These are phyloP conservation scores for Hysterangium stoloniferum DNA, from an alignment of 768 basidiomycete species.

Conservation along the genomic window DNA sequence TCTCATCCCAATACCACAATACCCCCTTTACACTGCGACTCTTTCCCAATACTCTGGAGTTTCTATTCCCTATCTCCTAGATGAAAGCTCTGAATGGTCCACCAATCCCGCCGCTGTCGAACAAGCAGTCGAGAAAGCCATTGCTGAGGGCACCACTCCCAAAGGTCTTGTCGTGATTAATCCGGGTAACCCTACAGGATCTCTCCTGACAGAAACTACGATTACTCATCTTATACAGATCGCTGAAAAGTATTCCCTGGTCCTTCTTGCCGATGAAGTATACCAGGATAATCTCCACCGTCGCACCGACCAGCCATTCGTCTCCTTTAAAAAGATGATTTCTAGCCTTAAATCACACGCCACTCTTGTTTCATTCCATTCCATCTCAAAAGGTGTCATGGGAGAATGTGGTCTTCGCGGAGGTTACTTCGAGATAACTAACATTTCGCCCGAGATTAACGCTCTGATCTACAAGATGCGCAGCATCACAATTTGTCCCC, in stretches of 20 bases:
- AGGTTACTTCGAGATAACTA: slow-evolving; percentile 91
- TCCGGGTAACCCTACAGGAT: slow-evolving; percentile 96
- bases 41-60: slow-evolving; percentile 80
- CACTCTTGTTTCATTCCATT: slow-evolving; percentile 92
- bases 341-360: slow-evolving; percentile 57
- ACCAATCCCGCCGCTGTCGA: slow-evolving; percentile 65
- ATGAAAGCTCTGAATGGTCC: slow-evolving; percentile 77
- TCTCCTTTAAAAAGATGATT: slow-evolving; percentile 89
- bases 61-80: slow-evolving; percentile 81
- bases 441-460: slow-evolving; percentile 67
- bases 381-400: slow-evolving; percentile 91
- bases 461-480: slow-evolving; percentile 97
- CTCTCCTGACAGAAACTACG: slow-evolving; percentile 62
- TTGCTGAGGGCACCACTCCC: slow-evolving; percentile 49
- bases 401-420: slow-evolving; percentile 98
- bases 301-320: slow-evolving; percentile 61
- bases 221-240: slow-evolving; percentile 73
- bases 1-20: slow-evolving; percentile 96
- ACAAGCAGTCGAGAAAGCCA: slow-evolving; percentile 56
- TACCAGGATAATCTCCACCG: slow-evolving; percentile 91
- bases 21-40: slow-evolving; percentile 94
- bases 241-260: slow-evolving; percentile 77
- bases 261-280: slow-evolving; percentile 96
- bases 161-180: slow-evolving; percentile 96
- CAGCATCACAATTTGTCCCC: slow-evolving; percentile 82